phyloP scores from a whole-genome alignment of 2,329 filamentous ascomycete species.

The Colletotrichum sp. region DNA sequence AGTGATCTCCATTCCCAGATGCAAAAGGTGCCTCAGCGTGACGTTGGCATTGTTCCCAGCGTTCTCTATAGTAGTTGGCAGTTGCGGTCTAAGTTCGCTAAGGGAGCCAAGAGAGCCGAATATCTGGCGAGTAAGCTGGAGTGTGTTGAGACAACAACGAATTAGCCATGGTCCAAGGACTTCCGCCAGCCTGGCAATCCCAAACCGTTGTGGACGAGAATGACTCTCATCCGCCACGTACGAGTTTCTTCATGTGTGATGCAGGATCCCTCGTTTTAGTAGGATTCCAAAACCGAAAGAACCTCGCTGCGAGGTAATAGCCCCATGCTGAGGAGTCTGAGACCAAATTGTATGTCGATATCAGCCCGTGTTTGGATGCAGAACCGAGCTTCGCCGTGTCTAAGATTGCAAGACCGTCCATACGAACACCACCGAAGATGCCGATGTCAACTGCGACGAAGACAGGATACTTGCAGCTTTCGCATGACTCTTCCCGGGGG shows the following conservation, averaged over 20 bases:
- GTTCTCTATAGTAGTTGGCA: neutral
- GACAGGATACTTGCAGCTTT: neutral
- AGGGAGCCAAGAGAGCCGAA: accelerated
- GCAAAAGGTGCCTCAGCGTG: neutral
- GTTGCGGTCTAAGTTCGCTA: neutral
- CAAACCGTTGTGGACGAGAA: neutral
- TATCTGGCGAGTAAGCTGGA: neutral
- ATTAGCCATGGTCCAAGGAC: neutral
- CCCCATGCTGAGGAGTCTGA: neutral
- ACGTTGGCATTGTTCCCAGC: neutral
- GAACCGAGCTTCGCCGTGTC: neutral
- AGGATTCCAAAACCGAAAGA: neutral
- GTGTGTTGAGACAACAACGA: neutral
- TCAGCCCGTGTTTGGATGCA: neutral
- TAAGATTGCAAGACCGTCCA: neutral
- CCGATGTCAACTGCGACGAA: neutral
- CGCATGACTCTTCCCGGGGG: accelerated
- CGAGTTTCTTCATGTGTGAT: neutral
- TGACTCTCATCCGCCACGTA: neutral
- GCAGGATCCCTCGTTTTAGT: neutral
- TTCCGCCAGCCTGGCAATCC: neutral
- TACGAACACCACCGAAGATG: neutral
- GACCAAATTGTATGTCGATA: neutral
- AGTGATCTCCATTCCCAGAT: neutral
- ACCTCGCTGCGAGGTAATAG: neutral